Evolutionary conservation across 768 basidiomycete species (phyloP).

Genomic region (Hortiboletus flavorubellus): DNA sequence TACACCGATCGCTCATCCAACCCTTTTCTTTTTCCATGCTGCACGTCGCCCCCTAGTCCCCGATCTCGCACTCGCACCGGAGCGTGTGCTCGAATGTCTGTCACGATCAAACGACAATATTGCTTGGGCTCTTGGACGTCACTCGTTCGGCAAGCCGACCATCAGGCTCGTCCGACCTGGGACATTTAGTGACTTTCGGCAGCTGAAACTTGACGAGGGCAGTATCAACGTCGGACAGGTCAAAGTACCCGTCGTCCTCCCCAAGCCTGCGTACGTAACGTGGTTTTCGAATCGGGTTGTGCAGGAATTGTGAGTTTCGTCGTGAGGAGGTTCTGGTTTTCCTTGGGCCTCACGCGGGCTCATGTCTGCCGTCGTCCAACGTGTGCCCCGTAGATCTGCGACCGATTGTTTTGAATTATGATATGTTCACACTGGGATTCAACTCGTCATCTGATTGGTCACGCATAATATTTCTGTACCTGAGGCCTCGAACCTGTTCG

Average conservation of each 20-base stretch:
- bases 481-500: background rate
- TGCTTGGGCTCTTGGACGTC: background rate
- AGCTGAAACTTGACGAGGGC: slow-evolving; percentile 12
- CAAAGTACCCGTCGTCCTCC: slow-evolving; percentile 24
- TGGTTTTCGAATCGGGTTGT: slow-evolving; percentile 5
- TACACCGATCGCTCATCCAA: background rate
- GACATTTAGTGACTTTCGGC: slow-evolving; percentile 23
- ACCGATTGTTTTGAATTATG: background rate
- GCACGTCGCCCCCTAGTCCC: background rate
- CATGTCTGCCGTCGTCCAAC: background rate
- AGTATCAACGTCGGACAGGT: slow-evolving; percentile 8
- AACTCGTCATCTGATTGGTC: background rate
- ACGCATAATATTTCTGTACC: background rate
- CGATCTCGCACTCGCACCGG: background rate
- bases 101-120: background rate
- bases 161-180: slow-evolving; percentile 19
- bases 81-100: slow-evolving; percentile 11
- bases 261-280: background rate
- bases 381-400: no score
- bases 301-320: slow-evolving; percentile 8
- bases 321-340: background rate
- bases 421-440: background rate
- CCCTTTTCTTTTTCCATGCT: background rate
- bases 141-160: slow-evolving; percentile 12
- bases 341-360: background rate